Evolutionary conservation across 176 grass and related monocot species (phyloP).

Genomic region (Carex cristatella): DNA sequence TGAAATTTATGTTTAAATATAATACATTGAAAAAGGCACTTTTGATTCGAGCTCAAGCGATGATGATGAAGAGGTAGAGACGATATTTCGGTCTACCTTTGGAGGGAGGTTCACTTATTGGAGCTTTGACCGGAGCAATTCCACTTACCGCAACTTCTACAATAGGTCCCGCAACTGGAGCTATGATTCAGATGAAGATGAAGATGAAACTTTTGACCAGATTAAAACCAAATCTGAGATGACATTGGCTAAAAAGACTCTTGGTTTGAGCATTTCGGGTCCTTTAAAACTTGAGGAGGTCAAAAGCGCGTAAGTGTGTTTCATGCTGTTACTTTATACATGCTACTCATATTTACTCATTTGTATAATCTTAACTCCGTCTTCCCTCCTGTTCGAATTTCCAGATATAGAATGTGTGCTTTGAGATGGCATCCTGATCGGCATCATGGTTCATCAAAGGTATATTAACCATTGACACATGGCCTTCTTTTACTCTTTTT

Average conservation of each 20-base stretch:
- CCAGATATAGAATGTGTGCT: constrained; percentile 77
- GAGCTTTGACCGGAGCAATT: constrained; percentile 45
- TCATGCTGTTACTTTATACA: constrained; percentile 4
- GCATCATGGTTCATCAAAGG: constrained; percentile 76
- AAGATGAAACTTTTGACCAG: constrained; percentile 25
- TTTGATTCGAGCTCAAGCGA: constrained; percentile 19
- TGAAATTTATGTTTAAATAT: neutral
- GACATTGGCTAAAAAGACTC: constrained; percentile 48
- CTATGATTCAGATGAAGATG: constrained; percentile 49
- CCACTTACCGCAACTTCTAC: constrained; percentile 26
- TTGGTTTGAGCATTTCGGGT: constrained; percentile 72
- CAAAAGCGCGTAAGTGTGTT: constrained; percentile 80
- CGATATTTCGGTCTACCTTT: constrained; percentile 53
- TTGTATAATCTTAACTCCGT: constrained; percentile 12
- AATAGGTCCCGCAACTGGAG: constrained; percentile 49
- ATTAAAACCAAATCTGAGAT: constrained; percentile 35
- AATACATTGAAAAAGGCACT: constrained; percentile 22
- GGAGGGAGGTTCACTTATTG: constrained; percentile 51
- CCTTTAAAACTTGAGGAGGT: constrained; percentile 88
- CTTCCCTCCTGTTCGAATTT: constrained; percentile 5
- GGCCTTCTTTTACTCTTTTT: neutral
- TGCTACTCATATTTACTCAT: constrained; percentile 1
- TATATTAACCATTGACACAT: neutral
- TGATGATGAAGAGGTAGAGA: constrained; percentile 49
- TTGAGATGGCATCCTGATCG: constrained; percentile 97